These are phyloP conservation scores for Eucalyptus curtisii DNA, from an alignment of 345 rosid species.

Conservation along the genomic window DNA sequence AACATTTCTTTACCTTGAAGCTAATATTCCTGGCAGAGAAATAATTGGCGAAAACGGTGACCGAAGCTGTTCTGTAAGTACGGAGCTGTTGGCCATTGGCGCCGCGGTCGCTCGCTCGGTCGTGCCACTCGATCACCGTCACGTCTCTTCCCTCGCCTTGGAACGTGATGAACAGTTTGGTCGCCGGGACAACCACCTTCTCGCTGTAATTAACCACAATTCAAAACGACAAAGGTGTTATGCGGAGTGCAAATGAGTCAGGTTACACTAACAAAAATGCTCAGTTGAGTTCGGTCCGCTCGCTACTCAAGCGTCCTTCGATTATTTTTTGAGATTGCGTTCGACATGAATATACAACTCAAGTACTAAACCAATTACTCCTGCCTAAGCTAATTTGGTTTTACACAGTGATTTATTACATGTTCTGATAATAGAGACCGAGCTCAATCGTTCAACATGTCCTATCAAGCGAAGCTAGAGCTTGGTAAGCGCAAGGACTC, in stretches of 20 bases:
- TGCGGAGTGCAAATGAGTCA: neutral
- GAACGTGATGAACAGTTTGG: conserved; percentile 77
- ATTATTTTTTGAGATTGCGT: neutral
- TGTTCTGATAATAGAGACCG: neutral
- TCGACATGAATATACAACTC: neutral
- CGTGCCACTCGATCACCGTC: conserved; percentile 95
- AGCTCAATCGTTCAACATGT: neutral
- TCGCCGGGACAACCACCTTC: conserved; percentile 81
- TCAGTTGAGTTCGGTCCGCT: neutral
- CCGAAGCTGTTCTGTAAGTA: conserved; percentile 92
- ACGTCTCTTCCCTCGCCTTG: conserved; percentile 77
- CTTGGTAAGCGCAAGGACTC: neutral
- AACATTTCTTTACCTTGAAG: conserved; percentile 44
- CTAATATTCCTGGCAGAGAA: conserved; percentile 89
- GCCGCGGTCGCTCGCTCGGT: conserved; percentile 82
- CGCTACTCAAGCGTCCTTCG: neutral
- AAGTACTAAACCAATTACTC: neutral
- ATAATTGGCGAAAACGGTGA: conserved; percentile 62
- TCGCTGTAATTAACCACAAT: conserved; percentile 29
- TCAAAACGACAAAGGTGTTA: neutral
- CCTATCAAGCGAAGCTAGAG: neutral
- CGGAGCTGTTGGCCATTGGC: conserved; percentile 79
- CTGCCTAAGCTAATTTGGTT: neutral
- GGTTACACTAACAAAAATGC: neutral
- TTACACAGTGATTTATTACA: neutral